Evolutionary conservation across 495 filamentous ascomycete species (phyloP).

Genomic region (Podospora conica): DNA sequence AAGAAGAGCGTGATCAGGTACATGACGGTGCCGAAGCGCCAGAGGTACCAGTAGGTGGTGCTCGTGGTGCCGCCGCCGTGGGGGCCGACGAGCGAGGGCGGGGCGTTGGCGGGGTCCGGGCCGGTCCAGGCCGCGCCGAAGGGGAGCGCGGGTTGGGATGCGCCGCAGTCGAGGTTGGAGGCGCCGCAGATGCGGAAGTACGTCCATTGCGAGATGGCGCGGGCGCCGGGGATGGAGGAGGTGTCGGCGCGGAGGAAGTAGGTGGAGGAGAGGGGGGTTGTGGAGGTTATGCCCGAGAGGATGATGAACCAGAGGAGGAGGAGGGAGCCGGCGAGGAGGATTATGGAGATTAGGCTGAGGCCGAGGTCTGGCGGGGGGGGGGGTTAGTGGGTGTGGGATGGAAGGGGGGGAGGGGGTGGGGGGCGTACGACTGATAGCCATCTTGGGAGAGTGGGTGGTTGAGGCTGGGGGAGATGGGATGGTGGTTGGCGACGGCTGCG

Average conservation of each 20-base stretch:
- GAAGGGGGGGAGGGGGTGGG: too few relatives aligned
- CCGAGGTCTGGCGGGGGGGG: conserved; percentile 22
- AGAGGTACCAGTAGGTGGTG: conserved; percentile 47
- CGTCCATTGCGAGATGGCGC: conserved; percentile 69
- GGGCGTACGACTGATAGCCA: conserved; percentile 17
- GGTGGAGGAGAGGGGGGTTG: conserved; percentile 60
- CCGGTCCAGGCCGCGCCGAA: conserved; percentile 47
- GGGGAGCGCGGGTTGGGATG: conserved; percentile 38
- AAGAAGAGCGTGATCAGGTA: conserved; percentile 65
- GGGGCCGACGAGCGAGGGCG: conserved; percentile 35
- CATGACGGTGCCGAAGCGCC: conserved; percentile 65
- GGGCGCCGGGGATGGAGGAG: conserved; percentile 58
- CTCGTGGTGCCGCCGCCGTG: conserved; percentile 45
- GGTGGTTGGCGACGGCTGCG: background rate
- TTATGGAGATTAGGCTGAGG: conserved; percentile 51
- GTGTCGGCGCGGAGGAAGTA: conserved; percentile 80
- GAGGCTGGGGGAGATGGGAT: background rate
- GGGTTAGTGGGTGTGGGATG: background rate
- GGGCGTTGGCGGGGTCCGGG: conserved; percentile 31
- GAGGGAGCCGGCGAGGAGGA: conserved; percentile 68
- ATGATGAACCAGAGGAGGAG: conserved; percentile 77
- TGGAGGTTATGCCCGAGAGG: conserved; percentile 57
- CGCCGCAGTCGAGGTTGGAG: conserved; percentile 43
- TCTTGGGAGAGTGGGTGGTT: conserved; percentile 2
- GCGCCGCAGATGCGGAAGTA: conserved; percentile 66